Base-by-base conservation (phyloP, 371 early-diverging fungal genomes). In the Thermomucor indicae-seudaticae region DNA sequence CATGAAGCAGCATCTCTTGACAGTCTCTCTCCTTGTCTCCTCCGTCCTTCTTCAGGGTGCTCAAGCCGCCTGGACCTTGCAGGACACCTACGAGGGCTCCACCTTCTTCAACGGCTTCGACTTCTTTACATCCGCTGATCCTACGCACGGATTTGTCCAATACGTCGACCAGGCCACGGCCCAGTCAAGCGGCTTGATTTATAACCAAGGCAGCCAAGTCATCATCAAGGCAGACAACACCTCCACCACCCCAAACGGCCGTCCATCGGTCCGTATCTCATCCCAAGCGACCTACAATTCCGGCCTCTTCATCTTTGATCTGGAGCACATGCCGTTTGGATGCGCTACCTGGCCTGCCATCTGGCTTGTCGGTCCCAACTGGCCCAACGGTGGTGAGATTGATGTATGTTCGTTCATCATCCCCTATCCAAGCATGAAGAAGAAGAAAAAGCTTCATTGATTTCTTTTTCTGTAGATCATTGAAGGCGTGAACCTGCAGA, bases 71-170 rank as follows among this genome's bases (percentile, higher is more conserved):
- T 65, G 61, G 61, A 53, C 50, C 0, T 23, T 67, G 24, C 43
- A 47, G 16, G 31, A 51, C 12, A 35, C 38, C n/a, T 54, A 47
- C 23, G n/a, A 28, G 23, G 62, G 62, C 1, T 6, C 24, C 1
- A 47, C 34, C 24, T 64, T 68, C 23, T 64, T 68, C 41, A 60
- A 74, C 42, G 45, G 47, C 19, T 77, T 73, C 32, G 40, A 23
- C 27, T 75, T 64, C 43, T 70, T 64, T 32, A 59, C 60, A 8
- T 61, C 19, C 25, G 24, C 57, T 4, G 78, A 78, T 20, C 75
- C 75, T 20, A 69, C 72, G n/a, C 57, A 75, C 29, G 75, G 78
- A 1, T 43, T 53, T 40, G 78, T 78, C 8, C 22, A 72, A 25
- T 78, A 78, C 24, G 57, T 72, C 5, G 51, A 62, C 34, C 34